These are phyloP conservation scores for Pichia sp. DNA, from an alignment of 1,139 yeast genomes.

Conservation along the genomic window DNA sequence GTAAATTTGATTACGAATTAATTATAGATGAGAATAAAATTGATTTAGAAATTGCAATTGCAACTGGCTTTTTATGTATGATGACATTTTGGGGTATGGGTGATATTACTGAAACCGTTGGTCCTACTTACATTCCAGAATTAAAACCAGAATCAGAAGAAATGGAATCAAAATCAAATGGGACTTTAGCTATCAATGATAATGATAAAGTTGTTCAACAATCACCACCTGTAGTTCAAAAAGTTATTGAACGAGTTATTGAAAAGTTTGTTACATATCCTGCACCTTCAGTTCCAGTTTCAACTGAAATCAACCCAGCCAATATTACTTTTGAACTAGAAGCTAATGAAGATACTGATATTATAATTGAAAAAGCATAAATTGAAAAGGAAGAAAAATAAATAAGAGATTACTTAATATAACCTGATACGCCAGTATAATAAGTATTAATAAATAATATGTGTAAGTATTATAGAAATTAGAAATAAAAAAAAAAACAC, in stretches of 20 bases:
- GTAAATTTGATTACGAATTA: slow-evolving; percentile 54
- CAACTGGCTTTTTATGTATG: slow-evolving; percentile 56
- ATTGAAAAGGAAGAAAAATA: neutral
- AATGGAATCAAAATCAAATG: neutral
- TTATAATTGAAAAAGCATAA: slow-evolving; percentile 25
- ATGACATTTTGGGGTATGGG: slow-evolving; percentile 60
- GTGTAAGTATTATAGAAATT: no score
- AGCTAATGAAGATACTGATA: slow-evolving; percentile 26
- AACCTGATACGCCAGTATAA: no score
- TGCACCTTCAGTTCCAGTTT: neutral
- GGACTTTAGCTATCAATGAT: no score
- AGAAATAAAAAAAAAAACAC: no score
- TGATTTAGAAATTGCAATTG: slow-evolving; percentile 45
- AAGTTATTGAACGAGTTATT: slow-evolving; percentile 10
- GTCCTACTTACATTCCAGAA: slow-evolving; percentile 38
- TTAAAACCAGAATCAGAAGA: slow-evolving; percentile 1
- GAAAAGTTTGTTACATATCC: slow-evolving; percentile 2
- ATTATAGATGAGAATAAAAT: slow-evolving; percentile 42
- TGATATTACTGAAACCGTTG: slow-evolving; percentile 45
- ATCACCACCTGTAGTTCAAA: slow-evolving; percentile 8
- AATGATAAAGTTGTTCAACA: neutral
- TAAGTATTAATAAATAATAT: no score
- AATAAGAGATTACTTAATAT: no score
- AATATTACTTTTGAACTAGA: slow-evolving; percentile 26
- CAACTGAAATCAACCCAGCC: slow-evolving; percentile 9